These are phyloP conservation scores for Aureobasidium sp. DNA, from an alignment of 2,329 filamentous ascomycete genomes.

Conservation along the genomic window DNA sequence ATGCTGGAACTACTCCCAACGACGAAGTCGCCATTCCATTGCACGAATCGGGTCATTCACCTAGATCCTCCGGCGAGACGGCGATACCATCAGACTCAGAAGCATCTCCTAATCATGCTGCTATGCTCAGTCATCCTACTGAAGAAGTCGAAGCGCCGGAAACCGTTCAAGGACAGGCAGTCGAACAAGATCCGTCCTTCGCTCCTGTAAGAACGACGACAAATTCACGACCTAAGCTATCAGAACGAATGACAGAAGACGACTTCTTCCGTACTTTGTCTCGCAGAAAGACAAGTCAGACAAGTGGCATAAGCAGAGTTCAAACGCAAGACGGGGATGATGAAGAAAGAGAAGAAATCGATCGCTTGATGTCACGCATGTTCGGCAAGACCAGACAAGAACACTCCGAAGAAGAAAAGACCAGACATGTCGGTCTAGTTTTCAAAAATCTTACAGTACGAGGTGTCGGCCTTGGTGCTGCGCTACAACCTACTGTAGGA, in stretches of 20 bases:
- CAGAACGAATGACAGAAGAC: conserved; percentile 36
- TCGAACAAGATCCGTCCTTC: neutral
- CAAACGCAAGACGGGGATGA: conserved; percentile 15
- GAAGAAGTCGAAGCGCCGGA: conserved; percentile 15
- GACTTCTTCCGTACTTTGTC: conserved; percentile 44
- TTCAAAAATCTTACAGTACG: conserved; percentile 58
- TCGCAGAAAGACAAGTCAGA: conserved; percentile 36
- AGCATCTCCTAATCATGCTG: neutral
- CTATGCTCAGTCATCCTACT: conserved; percentile 12
- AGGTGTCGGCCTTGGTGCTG: conserved; percentile 51
- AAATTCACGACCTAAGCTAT: neutral
- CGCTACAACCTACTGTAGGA: conserved; percentile 51
- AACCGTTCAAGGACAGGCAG: neutral
- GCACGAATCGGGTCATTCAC: neutral
- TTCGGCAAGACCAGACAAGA: conserved; percentile 57
- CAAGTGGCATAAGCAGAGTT: conserved; percentile 18
- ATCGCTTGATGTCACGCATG: conserved; percentile 59
- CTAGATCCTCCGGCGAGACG: conserved; percentile 8
- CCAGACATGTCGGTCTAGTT: conserved; percentile 58
- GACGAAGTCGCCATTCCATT: neutral
- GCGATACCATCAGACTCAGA: conserved; percentile 7
- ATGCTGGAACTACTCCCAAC: neutral
- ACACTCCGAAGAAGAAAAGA: conserved; percentile 61
- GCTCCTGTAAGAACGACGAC: neutral
- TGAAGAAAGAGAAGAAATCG: conserved; percentile 45